These are phyloP conservation scores for Scytalidium lignicola DNA, from an alignment of 2,329 filamentous ascomycete genomes.

Conservation along the genomic window DNA sequence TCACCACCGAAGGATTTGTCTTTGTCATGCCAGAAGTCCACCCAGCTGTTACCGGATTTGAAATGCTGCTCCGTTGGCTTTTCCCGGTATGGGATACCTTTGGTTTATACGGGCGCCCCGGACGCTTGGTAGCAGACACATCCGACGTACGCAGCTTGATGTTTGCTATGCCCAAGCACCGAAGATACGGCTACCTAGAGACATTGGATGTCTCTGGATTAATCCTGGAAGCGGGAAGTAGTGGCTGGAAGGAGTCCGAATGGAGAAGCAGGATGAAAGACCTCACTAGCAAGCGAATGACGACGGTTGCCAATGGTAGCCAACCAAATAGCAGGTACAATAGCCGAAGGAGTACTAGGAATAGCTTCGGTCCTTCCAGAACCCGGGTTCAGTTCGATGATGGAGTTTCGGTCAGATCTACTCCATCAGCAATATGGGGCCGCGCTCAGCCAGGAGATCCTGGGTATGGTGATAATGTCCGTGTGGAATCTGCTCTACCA, in stretches of 20 bases:
- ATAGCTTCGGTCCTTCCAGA: slow-evolving; percentile 47
- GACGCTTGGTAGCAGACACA: slow-evolving; percentile 78
- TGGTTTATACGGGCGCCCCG: slow-evolving; percentile 82
- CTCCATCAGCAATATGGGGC: slow-evolving; percentile 37
- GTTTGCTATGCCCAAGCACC: slow-evolving; percentile 93
- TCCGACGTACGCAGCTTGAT: slow-evolving; percentile 86
- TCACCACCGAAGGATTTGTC: slow-evolving; percentile 84
- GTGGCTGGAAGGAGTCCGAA: slow-evolving; percentile 75
- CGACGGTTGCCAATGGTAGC: slow-evolving; percentile 45
- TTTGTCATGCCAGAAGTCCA: slow-evolving; percentile 96
- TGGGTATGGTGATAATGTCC: slow-evolving; percentile 16
- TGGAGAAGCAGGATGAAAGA: slow-evolving; percentile 91
- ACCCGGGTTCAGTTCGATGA: slow-evolving; percentile 55
- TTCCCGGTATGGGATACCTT: slow-evolving; percentile 96
- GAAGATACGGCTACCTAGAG: slow-evolving; percentile 86
- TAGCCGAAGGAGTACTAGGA: slow-evolving; percentile 52
- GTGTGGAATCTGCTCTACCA: slow-evolving; percentile 49
- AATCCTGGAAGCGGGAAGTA: slow-evolving; percentile 72
- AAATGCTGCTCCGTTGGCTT: slow-evolving; percentile 88
- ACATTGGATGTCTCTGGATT: slow-evolving; percentile 77
- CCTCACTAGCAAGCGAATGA: slow-evolving; percentile 74
- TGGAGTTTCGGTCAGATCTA: slow-evolving; percentile 42
- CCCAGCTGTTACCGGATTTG: slow-evolving; percentile 88
- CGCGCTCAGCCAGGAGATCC: slow-evolving; percentile 14
- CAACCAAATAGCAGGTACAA: slow-evolving; percentile 40